These are phyloP conservation scores for Tuber umbilicatum DNA, from an alignment of 495 filamentous ascomycete species.

Conservation along the genomic window DNA sequence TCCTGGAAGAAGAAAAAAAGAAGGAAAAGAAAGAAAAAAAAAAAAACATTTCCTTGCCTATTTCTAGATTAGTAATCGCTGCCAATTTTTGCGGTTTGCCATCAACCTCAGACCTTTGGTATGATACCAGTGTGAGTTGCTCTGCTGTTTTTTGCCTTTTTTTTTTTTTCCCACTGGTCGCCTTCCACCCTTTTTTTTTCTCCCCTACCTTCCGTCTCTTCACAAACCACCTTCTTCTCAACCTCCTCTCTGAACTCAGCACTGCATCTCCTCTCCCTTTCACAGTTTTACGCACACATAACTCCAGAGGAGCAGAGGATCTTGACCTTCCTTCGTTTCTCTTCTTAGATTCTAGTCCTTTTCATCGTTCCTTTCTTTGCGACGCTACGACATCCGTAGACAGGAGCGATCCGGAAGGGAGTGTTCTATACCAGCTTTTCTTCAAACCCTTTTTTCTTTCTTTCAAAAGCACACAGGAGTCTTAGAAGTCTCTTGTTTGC, in stretches of 20 bases:
- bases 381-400: conserved; percentile 41
- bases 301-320: conserved; percentile 45
- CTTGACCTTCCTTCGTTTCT: conserved; percentile 45
- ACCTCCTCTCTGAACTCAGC: conserved; percentile 29
- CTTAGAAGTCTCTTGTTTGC: conserved; percentile 25
- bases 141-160: conserved; percentile 24
- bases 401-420: conserved; percentile 20
- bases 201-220: conserved; percentile 30
- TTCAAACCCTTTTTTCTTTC: conserved; percentile 31
- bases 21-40: neutral
- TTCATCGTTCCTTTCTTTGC: conserved; percentile 44
- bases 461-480: conserved; percentile 28
- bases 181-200: conserved; percentile 37
- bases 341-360: conserved; percentile 42
- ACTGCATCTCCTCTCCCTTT: conserved; percentile 42
- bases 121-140: conserved; percentile 11
- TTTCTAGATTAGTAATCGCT: conserved; percentile 13
- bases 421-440: conserved; percentile 14
- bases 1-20: neutral
- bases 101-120: conserved; percentile 27
- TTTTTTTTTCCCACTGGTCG: conserved; percentile 25
- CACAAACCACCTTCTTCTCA: conserved; percentile 29
- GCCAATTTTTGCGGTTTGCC: conserved; percentile 8
- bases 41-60: conserved; percentile 27
- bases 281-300: conserved; percentile 47